Evolutionary conservation across 2,329 filamentous ascomycete genomes (phyloP), one percentile per base, ranked within the genome.

Genomic region (Pseudocercospora pini-densiflorae): DNA sequence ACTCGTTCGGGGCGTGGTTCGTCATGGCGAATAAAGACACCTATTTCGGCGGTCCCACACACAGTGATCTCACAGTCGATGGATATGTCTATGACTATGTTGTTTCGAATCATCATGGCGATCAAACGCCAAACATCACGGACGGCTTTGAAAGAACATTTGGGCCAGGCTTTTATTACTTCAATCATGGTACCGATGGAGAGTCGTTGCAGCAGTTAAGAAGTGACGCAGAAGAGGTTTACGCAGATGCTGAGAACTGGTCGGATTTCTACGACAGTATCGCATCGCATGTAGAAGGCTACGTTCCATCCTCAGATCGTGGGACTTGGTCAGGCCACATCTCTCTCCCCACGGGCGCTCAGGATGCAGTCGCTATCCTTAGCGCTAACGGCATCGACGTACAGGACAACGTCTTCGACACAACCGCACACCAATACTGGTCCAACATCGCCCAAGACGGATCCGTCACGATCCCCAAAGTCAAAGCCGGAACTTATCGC

Each of bases 21-120:
- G 86, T 90, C 0, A 87, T 88, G 83, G 89, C 89, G 71, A 89
- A 85, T 0, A 27, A 31, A 16, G 87, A 90, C 60, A 88, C 86
- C 0, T 89, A 88, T 70, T 89, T 85, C 72, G 86, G 85, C 8
- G 88, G 88, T 0, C 88, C 88, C 0, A 77, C 87, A 2, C 87
- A 89, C 74, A 89, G 87, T 0, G 88, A 90, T 71, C 77, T 90
- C 5, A 84, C 84, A 0, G 88, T 90, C 0, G 88, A 90, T 70
- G 88, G 87, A 0, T 89, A 90, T 55, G 82, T 90, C 0, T 89
- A 90, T 74, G 89, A 90, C 72, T 90, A 90, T 71, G 84, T 86
- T 45, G 83, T 85, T 5, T 87, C 85, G 0, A 89, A 89, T 66
- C 87, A 90, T 69, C 87, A 90, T 62, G 87, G 88, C 5, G 85